Evolutionary conservation across 805 yeast genomes (phyloP).

Genomic region (Scheffersomyces spartinae): DNA sequence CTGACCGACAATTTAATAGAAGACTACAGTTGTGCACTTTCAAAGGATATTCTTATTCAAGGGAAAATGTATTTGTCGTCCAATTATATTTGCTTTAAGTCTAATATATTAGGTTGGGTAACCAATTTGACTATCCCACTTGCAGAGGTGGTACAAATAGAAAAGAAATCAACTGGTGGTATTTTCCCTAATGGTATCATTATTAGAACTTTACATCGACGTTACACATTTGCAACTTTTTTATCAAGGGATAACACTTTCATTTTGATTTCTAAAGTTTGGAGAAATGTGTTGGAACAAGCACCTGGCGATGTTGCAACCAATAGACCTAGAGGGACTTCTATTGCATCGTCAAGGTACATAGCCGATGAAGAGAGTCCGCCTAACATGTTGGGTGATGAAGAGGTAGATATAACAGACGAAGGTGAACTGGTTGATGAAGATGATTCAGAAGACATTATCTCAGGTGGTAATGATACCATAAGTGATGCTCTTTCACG

Average conservation of each 20-base stretch:
- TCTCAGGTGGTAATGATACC: conserved; percentile 1
- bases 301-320: conserved; percentile 3
- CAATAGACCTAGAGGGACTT: neutral
- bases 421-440: conserved; percentile 23
- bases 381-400: conserved; percentile 2
- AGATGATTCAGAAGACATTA: conserved; percentile 8
- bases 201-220: conserved; percentile 50
- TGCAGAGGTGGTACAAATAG: conserved; percentile 50
- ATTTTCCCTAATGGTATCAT: conserved; percentile 61
- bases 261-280: conserved; percentile 42
- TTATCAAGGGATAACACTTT: conserved; percentile 46
- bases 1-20: conserved; percentile 41
- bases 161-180: conserved; percentile 54
- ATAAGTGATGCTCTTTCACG: conserved; percentile 3
- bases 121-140: conserved; percentile 48
- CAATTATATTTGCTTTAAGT: conserved; percentile 46
- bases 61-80: conserved; percentile 53
- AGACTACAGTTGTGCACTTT: conserved; percentile 55
- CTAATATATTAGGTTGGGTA: conserved; percentile 58
- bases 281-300: conserved; percentile 34
- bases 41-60: conserved; percentile 54
- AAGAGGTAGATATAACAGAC: neutral
- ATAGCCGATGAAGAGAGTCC: conserved; percentile 1
- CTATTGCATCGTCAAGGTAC: conserved; percentile 1
- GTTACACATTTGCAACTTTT: conserved; percentile 55